Base-by-base conservation (phyloP, 768 basidiomycete species). In the Xerocomellus chrysenteron region DNA sequence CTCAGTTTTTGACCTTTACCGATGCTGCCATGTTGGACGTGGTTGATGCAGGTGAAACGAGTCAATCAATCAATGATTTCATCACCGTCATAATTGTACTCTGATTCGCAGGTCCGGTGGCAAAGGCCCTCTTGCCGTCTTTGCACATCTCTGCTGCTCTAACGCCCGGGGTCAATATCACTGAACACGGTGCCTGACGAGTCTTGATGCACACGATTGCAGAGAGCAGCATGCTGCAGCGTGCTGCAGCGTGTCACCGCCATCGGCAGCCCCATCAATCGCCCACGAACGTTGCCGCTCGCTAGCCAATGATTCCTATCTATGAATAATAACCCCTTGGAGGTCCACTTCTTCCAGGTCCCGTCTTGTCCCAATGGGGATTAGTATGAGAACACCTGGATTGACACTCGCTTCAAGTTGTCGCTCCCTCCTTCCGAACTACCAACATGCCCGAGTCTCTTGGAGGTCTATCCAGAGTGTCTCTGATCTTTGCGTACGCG, bases 401-500 rank as follows among this genome's bases (percentile, higher is more conserved):
- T 21, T 39, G 41, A 39, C 36, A 17, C 9, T 35, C 12, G 16
- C 21, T 54, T 42, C 2, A 37, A 28, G 6, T 28, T 28, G 28
- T 7, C 46, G 54, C 44, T 21, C 48, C 30, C 40, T 57, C 39
- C 36, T 24, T 53, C 39, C 39, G 52, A 19, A 37, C 52, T 32
- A 24, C 42, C 54, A 62, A 17, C 45, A 67, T 69, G 67, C 21
- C 65, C n/a, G 55, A 63, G 44, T 24, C 51, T 21, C 28, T 10
- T 17, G 43, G 52, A 17, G 63, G 65, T 21, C 68, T 82, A 14
- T 74, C 72, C 61, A 81, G 84, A 59, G 84, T 93, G 58, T 90
- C 89, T 50, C 84, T 93, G 68, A 90, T 93, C 67, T 93, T 93
- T 68, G 90, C 90, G 90, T 91, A 32, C 32, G 61, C 47, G 86